A percentile compares a stretch with the other conserved stretches of the same genome.
Conservation (phyloP, 164 flowering plant species). For the Vitis cinerea region DNA sequence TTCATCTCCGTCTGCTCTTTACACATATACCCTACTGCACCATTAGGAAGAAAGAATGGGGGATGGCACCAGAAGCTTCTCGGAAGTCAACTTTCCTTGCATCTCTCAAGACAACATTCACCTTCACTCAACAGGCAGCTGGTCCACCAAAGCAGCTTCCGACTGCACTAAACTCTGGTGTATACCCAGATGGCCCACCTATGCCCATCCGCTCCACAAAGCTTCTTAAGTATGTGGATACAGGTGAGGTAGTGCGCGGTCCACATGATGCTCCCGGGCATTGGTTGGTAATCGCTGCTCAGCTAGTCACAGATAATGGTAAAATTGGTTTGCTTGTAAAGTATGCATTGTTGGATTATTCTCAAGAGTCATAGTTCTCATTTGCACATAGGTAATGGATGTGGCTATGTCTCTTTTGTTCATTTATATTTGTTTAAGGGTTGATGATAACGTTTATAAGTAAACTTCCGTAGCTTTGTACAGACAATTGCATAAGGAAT, state of each 20-base stretch:
- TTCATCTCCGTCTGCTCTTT: constrained; percentile 78
- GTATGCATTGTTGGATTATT: constrained; percentile 68
- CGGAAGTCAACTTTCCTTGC: constrained; percentile 62
- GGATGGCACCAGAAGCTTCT: constrained; percentile 52
- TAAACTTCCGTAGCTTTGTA: too few species aligned
- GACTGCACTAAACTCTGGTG: constrained; percentile 63
- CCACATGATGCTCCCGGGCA: constrained; percentile 81
- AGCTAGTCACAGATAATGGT: constrained; percentile 58
- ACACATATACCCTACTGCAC: constrained; percentile 60
- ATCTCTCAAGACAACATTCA: constrained; percentile 64
- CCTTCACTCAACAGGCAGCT: constrained; percentile 39
- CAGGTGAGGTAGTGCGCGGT: constrained; percentile 63
- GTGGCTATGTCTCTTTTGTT: background rate
- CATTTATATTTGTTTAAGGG: background rate
- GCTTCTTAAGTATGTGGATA: constrained; percentile 63
- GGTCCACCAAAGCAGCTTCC: constrained; percentile 50
- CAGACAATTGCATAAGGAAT: too few species aligned
- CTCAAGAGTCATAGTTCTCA: constrained; percentile 9
- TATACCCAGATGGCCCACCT: constrained; percentile 82
- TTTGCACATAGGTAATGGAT: background rate
- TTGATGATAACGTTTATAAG: too few species aligned
- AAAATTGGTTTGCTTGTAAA: constrained; percentile 76
- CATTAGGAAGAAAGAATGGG: constrained; percentile 73
- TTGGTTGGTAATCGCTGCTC: constrained; percentile 81
- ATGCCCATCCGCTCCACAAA: constrained; percentile 45